These are phyloP conservation scores for Daldinia vernicosa DNA, from an alignment of 495 filamentous ascomycete species.

Conservation along the genomic window DNA sequence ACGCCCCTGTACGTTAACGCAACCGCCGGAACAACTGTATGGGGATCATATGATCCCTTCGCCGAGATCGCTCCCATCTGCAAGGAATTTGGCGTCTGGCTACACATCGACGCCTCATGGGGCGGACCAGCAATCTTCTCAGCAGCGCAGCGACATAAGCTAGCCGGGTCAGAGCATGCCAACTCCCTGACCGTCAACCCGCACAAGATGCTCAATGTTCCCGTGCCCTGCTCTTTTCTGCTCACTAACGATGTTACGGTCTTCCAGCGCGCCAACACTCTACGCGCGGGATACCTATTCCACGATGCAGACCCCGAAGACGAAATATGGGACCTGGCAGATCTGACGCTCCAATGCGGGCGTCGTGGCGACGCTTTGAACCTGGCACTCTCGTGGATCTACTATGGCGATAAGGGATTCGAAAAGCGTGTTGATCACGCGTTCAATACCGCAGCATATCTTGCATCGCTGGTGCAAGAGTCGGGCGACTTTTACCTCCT, in stretches of 20 bases:
- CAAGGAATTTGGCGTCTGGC: conserved; percentile 76
- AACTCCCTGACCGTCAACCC: conserved; percentile 87
- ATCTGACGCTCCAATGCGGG: conserved; percentile 92
- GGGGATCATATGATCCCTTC: conserved; percentile 90
- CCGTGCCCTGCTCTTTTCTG: conserved; percentile 90
- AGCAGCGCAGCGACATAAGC: conserved; percentile 65
- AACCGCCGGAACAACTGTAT: conserved; percentile 92
- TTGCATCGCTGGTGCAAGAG: conserved; percentile 65
- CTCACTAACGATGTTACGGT: conserved; percentile 75
- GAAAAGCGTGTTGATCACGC: conserved; percentile 71
- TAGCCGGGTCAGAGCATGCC: conserved; percentile 75
- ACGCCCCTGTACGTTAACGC: conserved; percentile 96
- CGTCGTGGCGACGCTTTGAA: conserved; percentile 87
- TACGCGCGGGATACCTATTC: conserved; percentile 90
- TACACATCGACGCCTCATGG: conserved; percentile 93
- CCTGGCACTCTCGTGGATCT: conserved; percentile 85
- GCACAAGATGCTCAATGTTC: conserved; percentile 96
- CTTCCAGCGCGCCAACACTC: conserved; percentile 83
- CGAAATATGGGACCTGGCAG: conserved; percentile 90
- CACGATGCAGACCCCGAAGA: conserved; percentile 64
- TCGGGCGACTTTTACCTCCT: conserved; percentile 73
- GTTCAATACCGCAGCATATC: conserved; percentile 71
- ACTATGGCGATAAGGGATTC: conserved; percentile 74
- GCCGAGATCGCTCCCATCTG: conserved; percentile 75
- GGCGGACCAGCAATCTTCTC: conserved; percentile 88